Conservation (phyloP, 2,329 filamentous ascomycete genomes). For the Aspergillus ochraceus region DNA sequence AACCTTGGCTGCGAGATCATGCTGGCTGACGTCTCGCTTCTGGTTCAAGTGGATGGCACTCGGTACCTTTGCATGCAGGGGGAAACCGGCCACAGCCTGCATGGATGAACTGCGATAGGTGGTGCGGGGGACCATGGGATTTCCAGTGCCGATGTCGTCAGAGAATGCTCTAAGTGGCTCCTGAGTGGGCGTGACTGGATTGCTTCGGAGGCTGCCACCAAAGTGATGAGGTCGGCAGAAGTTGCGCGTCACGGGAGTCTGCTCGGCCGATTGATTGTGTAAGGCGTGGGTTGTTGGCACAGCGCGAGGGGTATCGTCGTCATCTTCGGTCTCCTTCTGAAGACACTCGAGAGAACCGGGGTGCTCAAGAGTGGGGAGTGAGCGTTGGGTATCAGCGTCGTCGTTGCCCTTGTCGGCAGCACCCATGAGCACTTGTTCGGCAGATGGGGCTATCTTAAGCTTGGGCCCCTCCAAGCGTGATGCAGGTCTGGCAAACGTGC, state of each 20-base stretch:
- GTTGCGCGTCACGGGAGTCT: constrained; percentile 2
- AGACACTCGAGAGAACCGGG: background rate
- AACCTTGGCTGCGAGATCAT: constrained; percentile 8
- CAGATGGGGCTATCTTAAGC: constrained; percentile 28
- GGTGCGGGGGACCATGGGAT: background rate
- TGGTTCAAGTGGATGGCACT: background rate
- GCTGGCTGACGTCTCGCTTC: constrained; percentile 7
- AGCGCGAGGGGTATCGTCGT: background rate
- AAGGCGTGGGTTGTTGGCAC: background rate
- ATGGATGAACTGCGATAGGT: constrained; percentile 15
- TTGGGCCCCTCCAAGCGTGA: constrained; percentile 21
- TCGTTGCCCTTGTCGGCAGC: background rate
- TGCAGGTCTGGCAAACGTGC: constrained; percentile 4
- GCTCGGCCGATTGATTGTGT: background rate
- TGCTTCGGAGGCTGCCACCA: background rate
- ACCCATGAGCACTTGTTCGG: constrained; percentile 30
- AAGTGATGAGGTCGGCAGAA: constrained; percentile 13
- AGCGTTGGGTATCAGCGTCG: constrained; percentile 1
- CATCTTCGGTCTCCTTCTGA: background rate
- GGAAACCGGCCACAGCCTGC: constrained; percentile 9
- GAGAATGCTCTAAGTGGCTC: background rate
- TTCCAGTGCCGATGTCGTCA: background rate
- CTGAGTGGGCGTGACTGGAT: constrained; percentile 7
- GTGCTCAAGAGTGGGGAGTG: constrained; percentile 1
- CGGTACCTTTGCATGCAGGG: background rate